Evolutionary conservation across 169 alveolate genomes (phyloP).

Genomic region (Cystoisospora suis): DNA sequence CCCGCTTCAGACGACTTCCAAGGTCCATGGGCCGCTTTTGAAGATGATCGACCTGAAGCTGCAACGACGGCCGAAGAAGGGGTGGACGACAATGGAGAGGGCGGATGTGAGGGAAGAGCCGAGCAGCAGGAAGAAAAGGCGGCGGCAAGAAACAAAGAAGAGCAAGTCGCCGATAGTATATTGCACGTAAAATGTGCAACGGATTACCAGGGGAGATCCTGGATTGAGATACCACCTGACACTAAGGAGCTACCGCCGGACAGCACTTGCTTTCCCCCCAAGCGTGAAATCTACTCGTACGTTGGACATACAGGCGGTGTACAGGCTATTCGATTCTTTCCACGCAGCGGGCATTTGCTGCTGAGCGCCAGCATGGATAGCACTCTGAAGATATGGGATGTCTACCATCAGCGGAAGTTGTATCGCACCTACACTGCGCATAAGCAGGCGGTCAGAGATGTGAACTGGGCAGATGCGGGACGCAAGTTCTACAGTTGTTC

Average conservation of each 20-base stretch:
- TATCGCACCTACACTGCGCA: conserved; percentile 92
- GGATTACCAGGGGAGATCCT: conserved; percentile 71
- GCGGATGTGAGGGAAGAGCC: conserved; percentile 2
- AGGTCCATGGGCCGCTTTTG: conserved; percentile 68
- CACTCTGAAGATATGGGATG: conserved; percentile 92
- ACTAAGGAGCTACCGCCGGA: conserved; percentile 24
- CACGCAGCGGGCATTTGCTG: conserved; percentile 91
- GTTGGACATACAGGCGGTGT: conserved; percentile 93
- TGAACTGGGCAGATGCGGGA: conserved; percentile 76
- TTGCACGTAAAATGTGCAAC: conserved; percentile 60
- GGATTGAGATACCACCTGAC: conserved; percentile 54
- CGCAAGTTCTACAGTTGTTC: conserved; percentile 77
- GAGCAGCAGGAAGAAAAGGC: background rate
- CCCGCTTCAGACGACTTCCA: conserved; percentile 53
- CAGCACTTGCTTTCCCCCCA: conserved; percentile 53
- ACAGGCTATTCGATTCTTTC: conserved; percentile 88
- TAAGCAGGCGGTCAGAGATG: conserved; percentile 92
- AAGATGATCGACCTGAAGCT: conserved; percentile 8
- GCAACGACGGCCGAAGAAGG: background rate
- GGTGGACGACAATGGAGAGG: background rate
- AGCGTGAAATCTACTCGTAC: conserved; percentile 62
- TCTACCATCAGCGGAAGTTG: conserved; percentile 82
- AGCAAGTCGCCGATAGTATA: background rate
- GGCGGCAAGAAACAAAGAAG: background rate
- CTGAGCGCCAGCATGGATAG: conserved; percentile 91